Percentiles rank a stretch among this genome's conserved stretches.
These are phyloP conservation scores for Sophora flavescens DNA, from an alignment of 306 rosid species.

Conservation along the genomic window DNA sequence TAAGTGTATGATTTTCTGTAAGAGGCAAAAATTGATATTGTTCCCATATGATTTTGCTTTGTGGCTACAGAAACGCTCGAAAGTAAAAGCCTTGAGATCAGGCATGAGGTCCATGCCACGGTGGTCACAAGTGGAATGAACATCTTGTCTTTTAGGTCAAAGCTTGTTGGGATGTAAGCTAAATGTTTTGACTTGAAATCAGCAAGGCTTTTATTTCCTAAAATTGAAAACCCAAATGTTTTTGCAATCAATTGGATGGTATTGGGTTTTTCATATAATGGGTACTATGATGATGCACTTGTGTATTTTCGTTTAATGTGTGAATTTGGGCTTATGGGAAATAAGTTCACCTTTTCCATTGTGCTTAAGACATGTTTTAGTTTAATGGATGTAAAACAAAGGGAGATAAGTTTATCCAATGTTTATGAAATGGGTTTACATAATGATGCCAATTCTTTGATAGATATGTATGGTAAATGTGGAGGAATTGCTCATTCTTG, in stretches of 20 bases:
- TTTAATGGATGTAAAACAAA: conserved; percentile 63
- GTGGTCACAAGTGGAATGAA: conserved; percentile 59
- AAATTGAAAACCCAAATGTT: conserved; percentile 59
- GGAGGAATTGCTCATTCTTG: conserved; percentile 54
- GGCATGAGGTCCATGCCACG: conserved; percentile 68
- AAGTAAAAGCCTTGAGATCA: conserved; percentile 60
- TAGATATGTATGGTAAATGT: conserved; percentile 75
- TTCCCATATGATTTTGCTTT: conserved; percentile 51
- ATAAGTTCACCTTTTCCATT: conserved; percentile 60
- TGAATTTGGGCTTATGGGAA: conserved; percentile 51
- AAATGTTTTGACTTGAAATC: conserved; percentile 60
- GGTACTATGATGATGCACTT: conserved; percentile 58
- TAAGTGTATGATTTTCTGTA: too few relatives aligned
- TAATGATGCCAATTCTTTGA: conserved; percentile 57
- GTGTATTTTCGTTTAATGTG: conserved; percentile 55
- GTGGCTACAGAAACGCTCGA: conserved; percentile 66
- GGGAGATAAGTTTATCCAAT: conserved; percentile 72
- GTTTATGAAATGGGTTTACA: conserved; percentile 56
- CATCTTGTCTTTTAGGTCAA: conserved; percentile 59
- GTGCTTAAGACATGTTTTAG: conserved; percentile 69
- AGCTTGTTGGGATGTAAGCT: conserved; percentile 74
- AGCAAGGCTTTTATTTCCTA: conserved; percentile 46
- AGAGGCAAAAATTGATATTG: conserved; percentile 41
- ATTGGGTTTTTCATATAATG: conserved; percentile 58
- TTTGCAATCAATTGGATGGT: conserved; percentile 76